These are phyloP conservation scores for Phyllosticta citriasiana DNA, from an alignment of 2,329 filamentous ascomycete genomes.

Conservation along the genomic window DNA sequence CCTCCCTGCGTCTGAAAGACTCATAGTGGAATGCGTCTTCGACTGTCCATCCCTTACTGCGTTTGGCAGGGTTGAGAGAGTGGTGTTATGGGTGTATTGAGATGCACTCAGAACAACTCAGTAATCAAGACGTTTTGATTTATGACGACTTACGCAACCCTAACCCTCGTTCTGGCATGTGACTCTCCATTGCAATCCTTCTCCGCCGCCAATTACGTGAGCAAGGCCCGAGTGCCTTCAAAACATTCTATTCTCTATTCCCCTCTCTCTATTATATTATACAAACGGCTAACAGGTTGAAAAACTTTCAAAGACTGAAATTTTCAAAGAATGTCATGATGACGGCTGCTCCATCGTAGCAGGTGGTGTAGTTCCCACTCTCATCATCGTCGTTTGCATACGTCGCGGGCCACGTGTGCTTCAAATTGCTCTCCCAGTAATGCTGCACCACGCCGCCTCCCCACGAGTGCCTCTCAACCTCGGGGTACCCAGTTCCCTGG, in stretches of 20 bases:
- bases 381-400: constrained; percentile 19
- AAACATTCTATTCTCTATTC: background rate
- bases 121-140: too few relatives aligned
- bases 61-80: too few relatives aligned
- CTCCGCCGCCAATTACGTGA: too few relatives aligned
- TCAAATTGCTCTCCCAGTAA: constrained; percentile 29
- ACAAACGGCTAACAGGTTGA: background rate
- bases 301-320: background rate
- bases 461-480: constrained; percentile 19
- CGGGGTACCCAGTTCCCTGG: constrained; percentile 18
- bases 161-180: too few relatives aligned
- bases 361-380: constrained; percentile 18
- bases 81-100: too few relatives aligned
- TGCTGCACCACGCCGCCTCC: constrained; percentile 25
- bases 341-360: constrained; percentile 21
- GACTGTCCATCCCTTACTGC: too few relatives aligned
- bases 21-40: too few relatives aligned
- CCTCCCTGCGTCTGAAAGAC: too few relatives aligned
- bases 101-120: too few relatives aligned
- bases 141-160: too few relatives aligned
- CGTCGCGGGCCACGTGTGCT: constrained; percentile 33
- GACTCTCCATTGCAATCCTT: too few relatives aligned
- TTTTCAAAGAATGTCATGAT: constrained; percentile 22
- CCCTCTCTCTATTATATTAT: background rate
- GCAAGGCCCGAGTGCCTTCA: background rate